Conservation (phyloP, 768 basidiomycete genomes). For the Hygrophorus pudorinus region DNA sequence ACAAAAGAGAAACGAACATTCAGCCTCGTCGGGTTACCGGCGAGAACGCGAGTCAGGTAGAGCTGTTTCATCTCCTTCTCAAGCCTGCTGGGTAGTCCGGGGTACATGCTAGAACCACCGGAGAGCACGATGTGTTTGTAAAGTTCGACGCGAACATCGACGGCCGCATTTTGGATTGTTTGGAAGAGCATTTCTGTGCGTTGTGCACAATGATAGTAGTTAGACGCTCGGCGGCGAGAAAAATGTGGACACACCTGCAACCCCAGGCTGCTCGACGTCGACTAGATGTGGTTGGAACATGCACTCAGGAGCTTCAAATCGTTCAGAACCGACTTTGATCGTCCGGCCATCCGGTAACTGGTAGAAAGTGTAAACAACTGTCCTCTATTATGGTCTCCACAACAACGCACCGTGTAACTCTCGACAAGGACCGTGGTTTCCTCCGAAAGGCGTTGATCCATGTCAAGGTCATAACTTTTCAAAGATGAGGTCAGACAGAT, state of each 20-base stretch:
- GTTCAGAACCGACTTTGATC: conserved; percentile 97
- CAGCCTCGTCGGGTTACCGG: conserved; percentile 71
- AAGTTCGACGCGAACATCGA: conserved; percentile 82
- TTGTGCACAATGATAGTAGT: conserved; percentile 35
- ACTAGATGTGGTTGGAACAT: conserved; percentile 99
- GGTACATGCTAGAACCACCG: conserved; percentile 98
- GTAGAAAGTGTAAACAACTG: conserved; percentile 5
- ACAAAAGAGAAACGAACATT: conserved; percentile 51
- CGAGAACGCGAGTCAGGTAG: conserved; percentile 85
- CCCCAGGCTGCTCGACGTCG: conserved; percentile 92
- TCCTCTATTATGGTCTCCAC: not conserved
- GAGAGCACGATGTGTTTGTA: conserved; percentile 98
- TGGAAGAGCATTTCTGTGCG: conserved; percentile 86
- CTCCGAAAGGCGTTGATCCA: conserved; percentile 86
- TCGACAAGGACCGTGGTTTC: conserved; percentile 97
- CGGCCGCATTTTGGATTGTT: conserved; percentile 85
- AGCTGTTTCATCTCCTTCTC: conserved; percentile 99
- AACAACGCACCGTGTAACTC: conserved; percentile 71
- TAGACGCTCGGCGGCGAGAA: not conserved
- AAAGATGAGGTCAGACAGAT: not conserved
- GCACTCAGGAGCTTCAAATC: conserved; percentile 98
- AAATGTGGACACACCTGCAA: conserved; percentile 55
- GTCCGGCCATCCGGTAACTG: conserved; percentile 91
- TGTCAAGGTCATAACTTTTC: conserved; percentile 86
- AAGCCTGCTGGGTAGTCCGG: conserved; percentile 89